A percentile compares a stretch with the other conserved stretches of the same genome.
Conservation (phyloP, 805 yeast genomes). For the Wickerhamomyces sydowiorum region DNA sequence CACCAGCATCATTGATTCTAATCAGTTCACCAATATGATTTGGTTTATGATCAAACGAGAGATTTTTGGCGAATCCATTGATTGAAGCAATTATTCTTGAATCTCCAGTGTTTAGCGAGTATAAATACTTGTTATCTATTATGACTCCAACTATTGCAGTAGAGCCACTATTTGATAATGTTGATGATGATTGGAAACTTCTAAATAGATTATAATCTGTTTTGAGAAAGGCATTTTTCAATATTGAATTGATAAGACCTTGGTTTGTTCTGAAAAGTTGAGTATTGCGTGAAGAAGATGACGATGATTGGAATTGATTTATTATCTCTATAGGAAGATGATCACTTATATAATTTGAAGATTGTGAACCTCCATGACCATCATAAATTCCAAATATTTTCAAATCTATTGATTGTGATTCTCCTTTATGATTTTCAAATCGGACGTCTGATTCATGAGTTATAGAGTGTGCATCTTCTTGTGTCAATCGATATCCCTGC, state of each 20-base stretch:
- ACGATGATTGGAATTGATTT: slow-evolving; percentile 5
- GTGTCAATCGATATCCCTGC: slow-evolving; percentile 72
- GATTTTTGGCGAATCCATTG: slow-evolving; percentile 47
- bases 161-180: slow-evolving; percentile 40
- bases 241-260: slow-evolving; percentile 27
- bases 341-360: slow-evolving; percentile 47
- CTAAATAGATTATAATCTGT: slow-evolving; percentile 40
- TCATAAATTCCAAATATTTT: slow-evolving; percentile 70
- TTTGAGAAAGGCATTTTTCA: slow-evolving; percentile 39
- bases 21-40: slow-evolving; percentile 91
- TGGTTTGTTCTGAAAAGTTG: slow-evolving; percentile 24
- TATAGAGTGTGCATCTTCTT: slow-evolving; percentile 72
- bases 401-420: slow-evolving; percentile 14
- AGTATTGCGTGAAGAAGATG: slow-evolving; percentile 7
- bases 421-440: slow-evolving; percentile 18
- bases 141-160: slow-evolving; percentile 45
- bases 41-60: slow-evolving; percentile 87
- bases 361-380: slow-evolving; percentile 73
- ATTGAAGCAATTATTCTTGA: slow-evolving; percentile 55
- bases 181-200: slow-evolving; percentile 17
- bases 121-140: slow-evolving; percentile 37
- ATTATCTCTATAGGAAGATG: slow-evolving; percentile 20
- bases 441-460: slow-evolving; percentile 33
- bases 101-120: slow-evolving; percentile 72
- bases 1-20: slow-evolving; percentile 90